Base-by-base conservation (phyloP, 2,329 filamentous ascomycete species). In the Ceratocystiopsis sp. region DNA sequence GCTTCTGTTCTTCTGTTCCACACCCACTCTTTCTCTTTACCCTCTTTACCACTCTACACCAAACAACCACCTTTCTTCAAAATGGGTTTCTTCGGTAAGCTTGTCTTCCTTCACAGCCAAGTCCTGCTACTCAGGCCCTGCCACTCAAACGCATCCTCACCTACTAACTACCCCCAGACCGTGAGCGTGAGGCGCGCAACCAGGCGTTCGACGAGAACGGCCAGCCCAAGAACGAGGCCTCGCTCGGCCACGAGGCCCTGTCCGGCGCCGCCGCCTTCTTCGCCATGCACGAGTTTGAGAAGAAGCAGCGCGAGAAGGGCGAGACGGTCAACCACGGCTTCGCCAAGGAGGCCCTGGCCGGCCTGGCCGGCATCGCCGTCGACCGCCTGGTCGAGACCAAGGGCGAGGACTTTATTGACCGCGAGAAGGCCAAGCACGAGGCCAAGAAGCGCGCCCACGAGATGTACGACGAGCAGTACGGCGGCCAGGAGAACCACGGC, bases 211-310 rank as follows among this genome's bases (percentile, higher is more conserved):
- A 56, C 42, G 47, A 60, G 42, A n/a, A 48, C 38, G 41, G 45
- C 32, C 68, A 83, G 63, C 63, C 83, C 61, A 66, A 70, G 53
- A 71, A 71, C 56, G 63, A 83, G 55, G 71, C 72, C 5, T 29
- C 25, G 2, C 10, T 29, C 10, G 25, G 25, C 52, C 83, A 89
- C 62, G 82, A 91, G 65, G 56, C 84, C 40, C 58, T 87, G 44
- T 82, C 78, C 50, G 81, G 81, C 49, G 84, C 76, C 45, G 83
- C 82, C 45, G 75, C 79, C 48, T 89, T 89, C 57, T 78, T 75
- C 50, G 84, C 77, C 53, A 81, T 89, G 72, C 85, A 85, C 68
- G 66, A 78, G 18, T 87, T 78, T 54, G 82, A 87, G 63, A 78
- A 86, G 59, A 67, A 73, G 53, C 80, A 86, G 65, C 78, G 80